Conservation (phyloP, 169 alveolate genomes). For the Babesia bovis region DNA sequence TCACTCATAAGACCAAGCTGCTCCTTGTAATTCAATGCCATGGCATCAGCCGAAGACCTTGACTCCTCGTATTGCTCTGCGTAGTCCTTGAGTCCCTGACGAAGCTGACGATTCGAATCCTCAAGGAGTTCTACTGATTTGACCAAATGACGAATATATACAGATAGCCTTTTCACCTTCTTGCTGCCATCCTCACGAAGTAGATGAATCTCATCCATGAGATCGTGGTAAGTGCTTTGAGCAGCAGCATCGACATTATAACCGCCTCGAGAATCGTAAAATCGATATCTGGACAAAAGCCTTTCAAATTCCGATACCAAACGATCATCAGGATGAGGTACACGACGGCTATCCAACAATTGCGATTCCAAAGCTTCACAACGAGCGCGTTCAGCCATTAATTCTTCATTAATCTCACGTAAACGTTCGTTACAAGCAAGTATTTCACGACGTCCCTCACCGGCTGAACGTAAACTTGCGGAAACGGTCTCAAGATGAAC, state of each 20-base stretch:
- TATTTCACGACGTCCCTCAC: conserved; percentile 28
- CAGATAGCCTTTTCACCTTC: conserved; percentile 36
- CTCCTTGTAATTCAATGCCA: conserved; percentile 47
- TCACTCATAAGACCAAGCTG: conserved; percentile 63
- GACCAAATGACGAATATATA: conserved; percentile 33
- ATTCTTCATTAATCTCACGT: conserved; percentile 23
- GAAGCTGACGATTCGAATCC: conserved; percentile 47
- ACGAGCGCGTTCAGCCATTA: conserved; percentile 11
- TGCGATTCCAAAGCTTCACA: conserved; percentile 19
- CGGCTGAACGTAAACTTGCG: conserved; percentile 13
- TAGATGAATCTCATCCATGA: conserved; percentile 3
- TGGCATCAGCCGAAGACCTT: conserved; percentile 26
- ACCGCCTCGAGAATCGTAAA: not conserved
- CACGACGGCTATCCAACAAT: not conserved
- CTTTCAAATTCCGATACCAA: conserved; percentile 2
- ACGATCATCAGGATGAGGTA: not conserved
- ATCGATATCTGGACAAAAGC: conserved; percentile 21
- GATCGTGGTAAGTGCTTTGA: conserved; percentile 4
- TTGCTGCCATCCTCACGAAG: conserved; percentile 16
- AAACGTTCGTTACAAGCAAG: conserved; percentile 22
- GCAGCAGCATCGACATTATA: not conserved
- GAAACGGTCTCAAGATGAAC: conserved; percentile 10
- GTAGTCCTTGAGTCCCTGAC: conserved; percentile 13
- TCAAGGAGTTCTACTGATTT: conserved; percentile 45
- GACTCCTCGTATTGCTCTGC: conserved; percentile 32